Percentiles rank a stretch among this genome's conserved stretches.
Evolutionary conservation across 2,329 filamentous ascomycete species (phyloP).

Genomic region (Balansia obtecta): DNA sequence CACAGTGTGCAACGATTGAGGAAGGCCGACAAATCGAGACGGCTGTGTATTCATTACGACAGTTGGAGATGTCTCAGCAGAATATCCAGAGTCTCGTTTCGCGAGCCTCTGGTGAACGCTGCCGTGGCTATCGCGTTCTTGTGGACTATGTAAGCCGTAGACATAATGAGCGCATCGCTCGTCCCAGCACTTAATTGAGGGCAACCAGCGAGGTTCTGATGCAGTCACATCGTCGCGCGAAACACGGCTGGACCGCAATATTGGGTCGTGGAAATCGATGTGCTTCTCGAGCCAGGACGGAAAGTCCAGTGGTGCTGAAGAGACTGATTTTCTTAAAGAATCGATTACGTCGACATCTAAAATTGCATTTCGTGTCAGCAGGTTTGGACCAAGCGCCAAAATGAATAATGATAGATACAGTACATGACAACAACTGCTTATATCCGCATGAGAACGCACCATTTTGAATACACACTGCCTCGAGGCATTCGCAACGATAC

Average conservation of each 20-base stretch:
- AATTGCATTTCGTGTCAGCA: background rate
- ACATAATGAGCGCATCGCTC: conserved; percentile 45
- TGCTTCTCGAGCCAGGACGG: conserved; percentile 40
- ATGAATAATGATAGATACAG: no score
- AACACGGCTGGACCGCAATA: conserved; percentile 20
- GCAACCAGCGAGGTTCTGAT: conserved; percentile 6
- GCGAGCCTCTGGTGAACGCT: conserved; percentile 28
- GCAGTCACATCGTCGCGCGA: conserved; percentile 1
- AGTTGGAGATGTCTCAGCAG: conserved; percentile 15
- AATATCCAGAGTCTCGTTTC: conserved; percentile 34
- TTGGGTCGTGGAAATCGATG: conserved; percentile 34
- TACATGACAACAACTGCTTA: background rate
- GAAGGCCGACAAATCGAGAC: background rate
- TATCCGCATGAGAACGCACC: conserved; percentile 12
- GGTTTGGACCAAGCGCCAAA: background rate
- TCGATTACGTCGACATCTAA: conserved; percentile 20
- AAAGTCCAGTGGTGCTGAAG: conserved; percentile 33
- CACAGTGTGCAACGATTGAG: conserved; percentile 1
- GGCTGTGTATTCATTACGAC: conserved; percentile 1
- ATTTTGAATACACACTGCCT: conserved; percentile 33
- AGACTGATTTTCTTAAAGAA: conserved; percentile 16
- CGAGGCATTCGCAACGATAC: conserved; percentile 46
- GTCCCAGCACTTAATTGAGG: conserved; percentile 40
- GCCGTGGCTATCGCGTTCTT: conserved; percentile 39
- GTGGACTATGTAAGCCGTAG: conserved; percentile 39